Percentiles rank a stretch among this genome's conserved stretches.
Conservation (phyloP, 2,329 filamentous ascomycete genomes). For the Epichloe elymi region DNA sequence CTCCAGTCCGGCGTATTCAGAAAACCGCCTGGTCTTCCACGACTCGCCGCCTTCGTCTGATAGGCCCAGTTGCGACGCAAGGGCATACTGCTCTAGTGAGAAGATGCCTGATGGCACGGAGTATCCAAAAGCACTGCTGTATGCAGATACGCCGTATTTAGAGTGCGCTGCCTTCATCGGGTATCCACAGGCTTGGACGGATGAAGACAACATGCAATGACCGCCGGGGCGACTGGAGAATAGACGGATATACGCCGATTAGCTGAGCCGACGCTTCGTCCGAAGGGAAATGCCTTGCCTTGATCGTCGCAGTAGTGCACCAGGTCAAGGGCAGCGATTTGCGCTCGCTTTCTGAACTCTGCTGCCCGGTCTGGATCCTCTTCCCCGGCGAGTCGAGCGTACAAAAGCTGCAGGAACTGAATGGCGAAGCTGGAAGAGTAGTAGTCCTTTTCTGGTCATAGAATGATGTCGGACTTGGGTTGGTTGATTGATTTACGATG, state of each 20-base stretch:
- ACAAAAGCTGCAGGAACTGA: too few relatives aligned
- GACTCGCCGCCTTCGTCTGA: slow-evolving; percentile 49
- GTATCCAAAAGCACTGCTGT: slow-evolving; percentile 64
- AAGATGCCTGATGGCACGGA: slow-evolving; percentile 65
- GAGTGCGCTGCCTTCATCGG: slow-evolving; percentile 71
- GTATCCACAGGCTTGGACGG: slow-evolving; percentile 67
- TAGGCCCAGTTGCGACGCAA: slow-evolving; percentile 52
- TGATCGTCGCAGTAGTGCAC: too few relatives aligned
- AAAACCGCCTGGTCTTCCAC: slow-evolving; percentile 63
- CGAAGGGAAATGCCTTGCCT: too few relatives aligned
- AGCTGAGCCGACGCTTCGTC: too few relatives aligned
- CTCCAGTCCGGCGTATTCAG: slow-evolving; percentile 50
- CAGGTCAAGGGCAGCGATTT: too few relatives aligned
- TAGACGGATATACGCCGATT: not conserved
- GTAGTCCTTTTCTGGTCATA: too few relatives aligned
- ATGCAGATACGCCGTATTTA: slow-evolving; percentile 70
- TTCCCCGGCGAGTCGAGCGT: too few relatives aligned
- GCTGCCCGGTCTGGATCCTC: too few relatives aligned
- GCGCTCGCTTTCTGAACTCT: too few relatives aligned
- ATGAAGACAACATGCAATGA: slow-evolving; percentile 52
- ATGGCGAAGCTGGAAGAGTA: too few relatives aligned
- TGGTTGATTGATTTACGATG: too few relatives aligned
- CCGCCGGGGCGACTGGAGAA: slow-evolving; percentile 49
- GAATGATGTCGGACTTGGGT: too few relatives aligned
- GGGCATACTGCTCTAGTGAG: slow-evolving; percentile 32